phyloP scores from a whole-genome alignment of 257 asterid species.

The Plectranthus barbatus region DNA sequence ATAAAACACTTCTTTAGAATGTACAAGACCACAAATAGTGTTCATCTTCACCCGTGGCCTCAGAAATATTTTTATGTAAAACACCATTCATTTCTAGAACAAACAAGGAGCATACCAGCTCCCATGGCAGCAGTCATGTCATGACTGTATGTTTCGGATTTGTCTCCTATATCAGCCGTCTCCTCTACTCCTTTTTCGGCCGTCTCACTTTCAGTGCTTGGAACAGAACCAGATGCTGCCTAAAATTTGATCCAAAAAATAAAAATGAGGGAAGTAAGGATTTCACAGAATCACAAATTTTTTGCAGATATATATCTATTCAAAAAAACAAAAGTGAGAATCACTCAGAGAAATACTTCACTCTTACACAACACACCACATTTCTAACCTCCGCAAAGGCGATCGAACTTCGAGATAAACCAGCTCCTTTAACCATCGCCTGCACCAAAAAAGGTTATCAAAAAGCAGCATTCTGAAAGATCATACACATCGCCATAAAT shows the following conservation, averaged over 20 bases:
- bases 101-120: slow-evolving; percentile 57
- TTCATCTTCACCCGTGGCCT: background rate
- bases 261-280: background rate
- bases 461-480: background rate
- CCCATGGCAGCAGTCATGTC: slow-evolving; percentile 98
- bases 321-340: background rate
- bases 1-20: too few relatives aligned
- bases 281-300: too few relatives aligned
- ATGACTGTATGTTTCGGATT: slow-evolving; percentile 76
- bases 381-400: slow-evolving; percentile 28
- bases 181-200: too few relatives aligned
- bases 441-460: slow-evolving; percentile 15
- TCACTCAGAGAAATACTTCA: background rate
- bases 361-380: slow-evolving; percentile 1
- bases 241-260: slow-evolving; percentile 9
- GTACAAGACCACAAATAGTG: background rate
- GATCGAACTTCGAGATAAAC: slow-evolving; percentile 14
- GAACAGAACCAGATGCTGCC: slow-evolving; percentile 68
- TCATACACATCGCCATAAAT: slow-evolving; percentile 1
- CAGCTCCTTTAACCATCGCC: slow-evolving; percentile 27
- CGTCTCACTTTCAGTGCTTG: slow-evolving; percentile 44
- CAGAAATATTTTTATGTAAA: background rate
- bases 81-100: background rate
- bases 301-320: background rate
- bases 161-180: slow-evolving; percentile 34